These are phyloP conservation scores for Aureobasidium sp. DNA, from an alignment of 2,329 filamentous ascomycete species.

Conservation along the genomic window DNA sequence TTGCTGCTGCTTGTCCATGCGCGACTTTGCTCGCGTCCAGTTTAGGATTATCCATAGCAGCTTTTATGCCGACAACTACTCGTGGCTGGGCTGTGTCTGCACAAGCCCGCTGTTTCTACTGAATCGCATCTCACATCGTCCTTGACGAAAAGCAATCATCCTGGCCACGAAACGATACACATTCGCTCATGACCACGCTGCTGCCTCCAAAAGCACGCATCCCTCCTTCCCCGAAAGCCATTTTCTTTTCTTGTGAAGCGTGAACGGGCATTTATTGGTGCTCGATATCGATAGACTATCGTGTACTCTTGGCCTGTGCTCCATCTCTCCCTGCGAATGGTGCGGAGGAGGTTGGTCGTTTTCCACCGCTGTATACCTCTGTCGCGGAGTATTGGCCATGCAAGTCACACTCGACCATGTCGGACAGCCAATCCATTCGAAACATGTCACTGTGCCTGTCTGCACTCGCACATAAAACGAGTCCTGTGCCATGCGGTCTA, in stretches of 20 bases:
- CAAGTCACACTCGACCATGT: background rate
- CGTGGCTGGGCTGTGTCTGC: slow-evolving; percentile 6
- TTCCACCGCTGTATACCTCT: background rate
- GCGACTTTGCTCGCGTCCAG: background rate
- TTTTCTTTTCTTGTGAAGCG: background rate
- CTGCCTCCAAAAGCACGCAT: background rate
- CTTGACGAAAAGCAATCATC: background rate
- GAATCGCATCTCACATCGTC: background rate
- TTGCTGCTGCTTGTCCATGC: slow-evolving; percentile 1
- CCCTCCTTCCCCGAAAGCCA: background rate
- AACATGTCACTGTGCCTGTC: slow-evolving; percentile 8
- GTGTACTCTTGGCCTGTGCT: slow-evolving; percentile 3
- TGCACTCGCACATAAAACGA: background rate
- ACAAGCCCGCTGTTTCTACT: background rate
- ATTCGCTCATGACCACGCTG: background rate
- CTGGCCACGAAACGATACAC: background rate
- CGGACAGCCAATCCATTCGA: background rate
- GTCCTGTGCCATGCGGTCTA: background rate
- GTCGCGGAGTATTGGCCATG: background rate
- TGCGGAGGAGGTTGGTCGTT: background rate
- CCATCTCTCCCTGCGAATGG: background rate
- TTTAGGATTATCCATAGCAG: background rate
- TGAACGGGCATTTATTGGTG: background rate
- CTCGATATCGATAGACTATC: background rate
- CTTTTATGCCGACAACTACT: background rate